Base-by-base conservation (phyloP, 2,329 filamentous ascomycete genomes). In the Geosmithia putterillii region DNA sequence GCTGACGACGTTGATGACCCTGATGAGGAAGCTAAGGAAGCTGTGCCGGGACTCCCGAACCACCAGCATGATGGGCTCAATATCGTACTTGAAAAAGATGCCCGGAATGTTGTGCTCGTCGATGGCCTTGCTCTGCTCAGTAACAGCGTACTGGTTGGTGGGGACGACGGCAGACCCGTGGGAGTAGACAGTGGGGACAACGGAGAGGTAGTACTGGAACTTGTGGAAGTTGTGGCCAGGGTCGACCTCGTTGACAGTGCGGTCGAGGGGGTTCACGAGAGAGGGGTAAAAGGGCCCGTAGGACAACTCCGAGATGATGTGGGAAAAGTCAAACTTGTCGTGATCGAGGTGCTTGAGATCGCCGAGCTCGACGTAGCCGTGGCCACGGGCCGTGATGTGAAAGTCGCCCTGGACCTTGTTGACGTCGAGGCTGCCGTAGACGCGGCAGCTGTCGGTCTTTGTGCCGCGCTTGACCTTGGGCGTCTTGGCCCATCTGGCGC, bases 331-430 rank as follows among this genome's bases (percentile, higher is more conserved):
- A 74, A 98, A 95, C 19, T 73, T 62, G 36, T 60, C 69, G 61
- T 96, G 90, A 54, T 94, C 85, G 50, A 96, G 66, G 67, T 96
- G 89, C 35, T 67, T 69, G 18, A 15, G n/a, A 21, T 57, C 52
- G 35, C 81, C 85, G 51, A 79, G 71, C 57, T 89, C 87, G 62
- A 78, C 76, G 63, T 98, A 98, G n/a, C 92, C 92, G 61, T 96
- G 90, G 1, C 92, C 92, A 48, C 88, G 70, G 3, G 92, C 92
- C 2, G 92, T 98, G 56, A 98, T 92, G 60, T 98, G 92, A 58
- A 98, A 96, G 61, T 98, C 90, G 4, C 90, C 92, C 64, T 95
- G 90, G 38, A 98, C 92, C 66, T 94, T 94, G 64, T 98, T 98
- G 51, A 94, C 75, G 52, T 94, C 84, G 60, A 98, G 62, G 54